These are phyloP conservation scores for Iris macrosiphon DNA, from an alignment of 106 monocot genomes.

Conservation along the genomic window DNA sequence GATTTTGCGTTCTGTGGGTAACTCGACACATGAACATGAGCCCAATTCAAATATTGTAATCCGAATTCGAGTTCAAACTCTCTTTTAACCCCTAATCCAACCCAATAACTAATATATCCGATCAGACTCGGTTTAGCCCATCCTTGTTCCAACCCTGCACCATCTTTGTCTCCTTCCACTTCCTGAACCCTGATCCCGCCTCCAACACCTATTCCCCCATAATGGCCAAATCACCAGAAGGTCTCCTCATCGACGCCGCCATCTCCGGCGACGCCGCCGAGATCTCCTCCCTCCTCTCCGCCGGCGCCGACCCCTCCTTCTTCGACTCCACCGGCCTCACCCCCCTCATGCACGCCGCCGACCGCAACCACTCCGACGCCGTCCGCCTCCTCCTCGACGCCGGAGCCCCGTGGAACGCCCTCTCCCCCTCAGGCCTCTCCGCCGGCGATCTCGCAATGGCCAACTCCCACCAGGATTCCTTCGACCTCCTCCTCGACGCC, in stretches of 20 bases:
- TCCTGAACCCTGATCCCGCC: not conserved
- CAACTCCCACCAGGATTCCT: slow-evolving; percentile 44
- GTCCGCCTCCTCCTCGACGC: slow-evolving; percentile 53
- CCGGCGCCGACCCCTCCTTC: slow-evolving; percentile 63
- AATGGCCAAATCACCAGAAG: slow-evolving; percentile 27
- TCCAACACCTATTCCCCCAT: too few relatives aligned
- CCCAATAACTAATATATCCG: too few relatives aligned
- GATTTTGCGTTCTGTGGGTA: too few relatives aligned
- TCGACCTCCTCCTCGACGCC: slow-evolving; percentile 63
- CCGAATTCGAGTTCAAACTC: too few relatives aligned
- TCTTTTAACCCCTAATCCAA: too few relatives aligned
- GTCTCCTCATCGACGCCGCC: slow-evolving; percentile 41
- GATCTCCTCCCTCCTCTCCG: slow-evolving; percentile 38
- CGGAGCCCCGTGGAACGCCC: slow-evolving; percentile 96
- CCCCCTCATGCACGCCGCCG: slow-evolving; percentile 88
- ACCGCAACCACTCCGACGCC: slow-evolving; percentile 41
- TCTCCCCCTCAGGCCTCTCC: slow-evolving; percentile 58
- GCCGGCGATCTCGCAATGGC: slow-evolving; percentile 87
- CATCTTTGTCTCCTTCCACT: not conserved
- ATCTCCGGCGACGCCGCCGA: slow-evolving; percentile 23
- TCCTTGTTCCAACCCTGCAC: not conserved
- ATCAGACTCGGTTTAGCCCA: too few relatives aligned
- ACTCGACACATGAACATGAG: too few relatives aligned
- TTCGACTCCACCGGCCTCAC: slow-evolving; percentile 60
- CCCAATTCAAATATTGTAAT: too few relatives aligned